A percentile compares a stretch with the other conserved stretches of the same genome.
Conservation (phyloP, 192 early-diverging fungal genomes). For the Endogone sp. region DNA sequence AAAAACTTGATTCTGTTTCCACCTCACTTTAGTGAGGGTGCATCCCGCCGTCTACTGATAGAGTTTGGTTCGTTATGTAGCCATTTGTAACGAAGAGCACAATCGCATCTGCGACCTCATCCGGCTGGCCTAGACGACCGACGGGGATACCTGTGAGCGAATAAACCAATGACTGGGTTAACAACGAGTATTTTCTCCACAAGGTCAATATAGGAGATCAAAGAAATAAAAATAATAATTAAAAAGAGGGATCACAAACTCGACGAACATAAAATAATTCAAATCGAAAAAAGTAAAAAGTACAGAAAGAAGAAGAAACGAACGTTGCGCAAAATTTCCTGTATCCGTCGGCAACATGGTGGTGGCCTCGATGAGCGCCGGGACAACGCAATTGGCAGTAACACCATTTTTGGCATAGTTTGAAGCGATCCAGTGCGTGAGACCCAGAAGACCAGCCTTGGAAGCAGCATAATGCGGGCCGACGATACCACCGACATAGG, state of each 20-base stretch:
- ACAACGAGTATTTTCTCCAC: no score
- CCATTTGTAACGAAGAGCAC: neutral
- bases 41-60: neutral
- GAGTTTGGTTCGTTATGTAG: neutral
- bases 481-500: no score
- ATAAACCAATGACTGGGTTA: neutral
- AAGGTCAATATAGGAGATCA: no score
- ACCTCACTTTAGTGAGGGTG: no score
- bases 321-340: neutral
- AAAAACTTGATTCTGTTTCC: no score
- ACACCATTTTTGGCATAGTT: neutral
- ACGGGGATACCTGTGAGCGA: neutral
- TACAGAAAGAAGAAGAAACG: neutral
- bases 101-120: neutral
- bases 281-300: neutral
- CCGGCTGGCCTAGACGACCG: neutral
- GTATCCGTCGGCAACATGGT: neutral
- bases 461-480: no score
- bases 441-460: neutral
- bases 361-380: neutral
- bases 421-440: neutral
- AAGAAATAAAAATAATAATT: no score
- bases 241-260: no score
- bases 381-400: neutral
- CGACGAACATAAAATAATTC: neutral